Evolutionary conservation across 2,329 filamentous ascomycete species (phyloP), one percentile per base, ranked within the genome.

Genomic region (Cercospora sesami): DNA sequence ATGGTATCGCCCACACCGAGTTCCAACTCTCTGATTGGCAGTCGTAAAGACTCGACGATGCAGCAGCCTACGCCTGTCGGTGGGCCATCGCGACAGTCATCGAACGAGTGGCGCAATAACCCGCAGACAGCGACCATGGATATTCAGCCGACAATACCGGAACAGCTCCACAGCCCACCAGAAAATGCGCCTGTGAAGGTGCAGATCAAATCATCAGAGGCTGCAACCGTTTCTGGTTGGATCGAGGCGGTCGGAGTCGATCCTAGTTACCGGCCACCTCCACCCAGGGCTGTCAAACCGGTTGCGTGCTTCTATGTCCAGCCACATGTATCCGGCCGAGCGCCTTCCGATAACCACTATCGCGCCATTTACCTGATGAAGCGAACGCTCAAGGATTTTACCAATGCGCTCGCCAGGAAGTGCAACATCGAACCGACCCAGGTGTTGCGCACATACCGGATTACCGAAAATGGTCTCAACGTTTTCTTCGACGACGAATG

Each of bases 201-300:
- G n/a, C 83, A 83, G 73, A 79, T 76, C 53, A 84, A 85, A 72
- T 84, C 83, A 0, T 87, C 89, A 63, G 86, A 88, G 23, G 82
- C 87, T 39, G 90, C 90, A 9, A 87, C 86, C 26, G 82, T 93
- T 30, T 90, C 88, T 68, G 91, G 91, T 5, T 97, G 91, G 89
- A 95, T 98, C 70, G 93, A 97, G 77, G 93, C 93, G 0, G 81
- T 97, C 7, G 95, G 93, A 33, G 92, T 98, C n/a, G 95, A 98
- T 77, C 83, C 89, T 16, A 86, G 86, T 2, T 99, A 98, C 77
- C 88, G 90, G 67, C 90, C 95, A 55, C 94, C 94, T 0, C 81
- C 86, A 0, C 92, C 96, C 74, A 87, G 86, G 66, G 82, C 85
- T 8, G 83, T 88, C 21, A 96, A 92, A 78, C 87, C 89, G 72